Base-by-base conservation (phyloP, 2,329 filamentous ascomycete species). In the Gnomoniopsis smithogilvyi region DNA sequence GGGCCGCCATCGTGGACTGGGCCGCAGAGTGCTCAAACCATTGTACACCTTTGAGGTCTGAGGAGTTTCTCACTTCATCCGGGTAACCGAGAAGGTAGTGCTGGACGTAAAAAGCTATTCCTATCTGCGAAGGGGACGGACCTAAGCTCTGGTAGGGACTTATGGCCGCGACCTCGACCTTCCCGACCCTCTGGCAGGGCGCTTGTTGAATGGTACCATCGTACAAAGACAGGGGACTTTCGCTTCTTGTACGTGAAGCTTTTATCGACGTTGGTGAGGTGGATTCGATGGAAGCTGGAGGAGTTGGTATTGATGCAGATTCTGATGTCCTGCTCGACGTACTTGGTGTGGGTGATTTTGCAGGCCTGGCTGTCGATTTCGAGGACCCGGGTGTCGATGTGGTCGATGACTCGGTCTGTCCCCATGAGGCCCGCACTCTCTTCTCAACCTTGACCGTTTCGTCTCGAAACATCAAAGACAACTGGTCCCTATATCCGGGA, bases 381-480 rank as follows among this genome's bases (percentile, higher is more conserved):
- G 64, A 64, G 10, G 63, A 30, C 26, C 26, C 62, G 10, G 66
- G 57, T 10, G 61, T 51, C 21, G 68, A 67, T 62, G 66, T 68
- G 21, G 61, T 26, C 22, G 58, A 59, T 15, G 58, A 17, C 2
- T 63, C 64, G 17, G 66, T 64, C 59, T 64, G 73, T 58, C 75
- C 77, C 79, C 75, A 81, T 70, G 76, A 80, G 26, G 79, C 80
- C 57, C 82, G 80, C 21, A 80, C 80, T 67, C 84, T 87, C 62
- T 78, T 78, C 26, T 84, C 81, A 49, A 87, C 84, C 65, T 86
- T 83, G 64, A 76, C 81, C 65, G 82, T 87, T 71, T 88, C 84
- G 72, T 88, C 84, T 41, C 85, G 82, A 68, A 88, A 88, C 79
- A 88, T 82, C 59, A 88, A 74, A 34, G 84, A 84, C 36, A 87